These are phyloP conservation scores for Auricularia auricula-judae DNA, from an alignment of 768 basidiomycete species.

Conservation along the genomic window DNA sequence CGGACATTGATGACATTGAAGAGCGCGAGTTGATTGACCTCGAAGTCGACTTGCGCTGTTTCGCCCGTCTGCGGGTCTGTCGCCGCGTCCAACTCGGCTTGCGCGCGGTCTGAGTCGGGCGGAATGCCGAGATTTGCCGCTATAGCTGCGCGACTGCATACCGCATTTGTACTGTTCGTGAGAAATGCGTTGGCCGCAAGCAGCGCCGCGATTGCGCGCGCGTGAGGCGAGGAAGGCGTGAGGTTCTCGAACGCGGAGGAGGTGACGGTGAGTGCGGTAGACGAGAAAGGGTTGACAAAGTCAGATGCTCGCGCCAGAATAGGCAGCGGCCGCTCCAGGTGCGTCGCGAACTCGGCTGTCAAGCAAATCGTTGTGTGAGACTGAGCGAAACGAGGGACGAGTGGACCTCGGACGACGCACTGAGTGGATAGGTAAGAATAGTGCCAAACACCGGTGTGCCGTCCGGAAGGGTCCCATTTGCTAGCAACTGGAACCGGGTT, in stretches of 20 bases:
- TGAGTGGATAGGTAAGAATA: neutral
- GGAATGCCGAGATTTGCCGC: neutral
- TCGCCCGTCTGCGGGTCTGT: neutral
- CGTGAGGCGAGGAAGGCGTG: neutral
- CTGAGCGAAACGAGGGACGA: neutral
- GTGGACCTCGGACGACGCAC: neutral
- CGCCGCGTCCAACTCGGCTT: neutral
- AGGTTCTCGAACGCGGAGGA: neutral
- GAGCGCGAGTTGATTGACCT: neutral
- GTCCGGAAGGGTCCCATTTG: neutral
- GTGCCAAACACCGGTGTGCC: neutral
- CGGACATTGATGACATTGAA: neutral
- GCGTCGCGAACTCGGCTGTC: neutral
- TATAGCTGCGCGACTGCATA: neutral
- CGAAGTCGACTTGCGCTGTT: neutral
- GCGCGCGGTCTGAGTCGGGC: neutral
- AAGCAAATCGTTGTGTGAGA: neutral
- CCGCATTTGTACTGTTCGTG: neutral
- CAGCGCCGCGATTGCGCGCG: neutral
- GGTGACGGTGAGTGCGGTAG: neutral
- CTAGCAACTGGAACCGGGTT: neutral
- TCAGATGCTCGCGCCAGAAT: neutral
- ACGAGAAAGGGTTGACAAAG: neutral
- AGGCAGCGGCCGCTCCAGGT: neutral
- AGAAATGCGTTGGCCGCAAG: neutral